Conservation (phyloP, 371 early-diverging fungal species). For the Zopfochytrium polystomum region DNA sequence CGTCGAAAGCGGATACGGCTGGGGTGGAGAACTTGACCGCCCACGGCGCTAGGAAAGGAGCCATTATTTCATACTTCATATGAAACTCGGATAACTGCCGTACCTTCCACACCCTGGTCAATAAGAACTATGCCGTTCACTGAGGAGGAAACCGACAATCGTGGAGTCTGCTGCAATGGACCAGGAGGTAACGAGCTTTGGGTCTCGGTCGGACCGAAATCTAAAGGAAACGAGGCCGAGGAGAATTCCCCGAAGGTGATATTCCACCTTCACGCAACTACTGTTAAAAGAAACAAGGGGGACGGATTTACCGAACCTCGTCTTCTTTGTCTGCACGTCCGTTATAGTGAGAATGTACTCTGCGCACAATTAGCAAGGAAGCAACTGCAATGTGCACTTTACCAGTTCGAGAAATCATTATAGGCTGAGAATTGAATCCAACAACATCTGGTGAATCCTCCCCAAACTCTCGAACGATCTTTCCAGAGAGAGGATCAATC, state of each 20-base stretch:
- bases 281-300: slow-evolving; percentile 5
- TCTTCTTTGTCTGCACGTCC: slow-evolving; percentile 16
- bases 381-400: not conserved
- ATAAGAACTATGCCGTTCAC: slow-evolving; percentile 22
- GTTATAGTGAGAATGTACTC: slow-evolving; percentile 37
- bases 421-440: slow-evolving; percentile 4
- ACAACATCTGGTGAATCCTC: slow-evolving; percentile 36
- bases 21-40: slow-evolving; percentile 29
- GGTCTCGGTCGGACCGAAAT: slow-evolving; percentile 2
- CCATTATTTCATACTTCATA: not conserved
- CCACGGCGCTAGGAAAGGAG: slow-evolving; percentile 12
- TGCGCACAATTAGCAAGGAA: not conserved
- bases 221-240: slow-evolving; percentile 20
- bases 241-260: slow-evolving; percentile 42
- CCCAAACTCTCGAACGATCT: slow-evolving; percentile 53
- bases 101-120: slow-evolving; percentile 13
- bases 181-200: not conserved
- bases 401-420: slow-evolving; percentile 28
- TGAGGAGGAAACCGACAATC: slow-evolving; percentile 16
- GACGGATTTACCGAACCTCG: not conserved
- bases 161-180: not conserved
- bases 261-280: slow-evolving; percentile 31
- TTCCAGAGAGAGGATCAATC: slow-evolving; percentile 68
- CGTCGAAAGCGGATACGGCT: slow-evolving; percentile 39
- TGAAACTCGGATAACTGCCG: not conserved